Percentiles rank a stretch among this genome's conserved stretches.
phyloP scores from a whole-genome alignment of 352 stramenopile species.

The Pythium apleroticum region DNA sequence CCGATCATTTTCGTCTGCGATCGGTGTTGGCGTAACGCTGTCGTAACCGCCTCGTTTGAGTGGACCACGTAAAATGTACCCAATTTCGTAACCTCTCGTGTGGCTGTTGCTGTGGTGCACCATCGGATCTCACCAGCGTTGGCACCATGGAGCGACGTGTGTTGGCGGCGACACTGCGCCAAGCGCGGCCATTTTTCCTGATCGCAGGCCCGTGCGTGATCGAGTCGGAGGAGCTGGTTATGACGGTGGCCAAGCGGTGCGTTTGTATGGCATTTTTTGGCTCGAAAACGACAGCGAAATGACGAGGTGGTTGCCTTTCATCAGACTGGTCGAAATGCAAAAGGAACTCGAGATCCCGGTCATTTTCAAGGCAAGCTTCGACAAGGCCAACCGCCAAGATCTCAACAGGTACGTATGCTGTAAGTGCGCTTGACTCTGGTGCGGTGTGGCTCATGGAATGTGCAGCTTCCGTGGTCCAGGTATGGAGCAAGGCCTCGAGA shows the following conservation, averaged over 20 bases:
- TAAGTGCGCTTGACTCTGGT: not conserved
- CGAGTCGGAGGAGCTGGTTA: slow-evolving; percentile 64
- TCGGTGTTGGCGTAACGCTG: not conserved
- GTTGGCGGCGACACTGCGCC: slow-evolving; percentile 53
- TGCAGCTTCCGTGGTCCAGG: slow-evolving; percentile 75
- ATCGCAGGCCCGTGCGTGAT: slow-evolving; percentile 83
- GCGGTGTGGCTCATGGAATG: not conserved
- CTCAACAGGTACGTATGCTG: slow-evolving; percentile 36
- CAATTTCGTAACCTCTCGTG: not conserved
- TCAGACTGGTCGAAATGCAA: slow-evolving; percentile 55
- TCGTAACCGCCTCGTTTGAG: not conserved
- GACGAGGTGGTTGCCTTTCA: not conserved
- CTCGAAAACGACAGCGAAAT: not conserved
- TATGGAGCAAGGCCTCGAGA: slow-evolving; percentile 60
- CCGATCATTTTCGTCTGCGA: slow-evolving; percentile 11
- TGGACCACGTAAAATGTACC: slow-evolving; percentile 23
- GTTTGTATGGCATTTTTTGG: not conserved
- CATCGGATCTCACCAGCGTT: not conserved
- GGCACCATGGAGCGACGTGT: slow-evolving; percentile 44
- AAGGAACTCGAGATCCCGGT: slow-evolving; percentile 66
- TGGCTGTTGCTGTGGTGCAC: not conserved
- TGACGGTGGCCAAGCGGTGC: slow-evolving; percentile 70
- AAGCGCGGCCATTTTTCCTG: slow-evolving; percentile 77
- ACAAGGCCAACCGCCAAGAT: slow-evolving; percentile 89
- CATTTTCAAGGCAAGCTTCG: slow-evolving; percentile 89